Evolutionary conservation across 805 yeast species (phyloP).

Genomic region (Brettanomyces bruxellensis): DNA sequence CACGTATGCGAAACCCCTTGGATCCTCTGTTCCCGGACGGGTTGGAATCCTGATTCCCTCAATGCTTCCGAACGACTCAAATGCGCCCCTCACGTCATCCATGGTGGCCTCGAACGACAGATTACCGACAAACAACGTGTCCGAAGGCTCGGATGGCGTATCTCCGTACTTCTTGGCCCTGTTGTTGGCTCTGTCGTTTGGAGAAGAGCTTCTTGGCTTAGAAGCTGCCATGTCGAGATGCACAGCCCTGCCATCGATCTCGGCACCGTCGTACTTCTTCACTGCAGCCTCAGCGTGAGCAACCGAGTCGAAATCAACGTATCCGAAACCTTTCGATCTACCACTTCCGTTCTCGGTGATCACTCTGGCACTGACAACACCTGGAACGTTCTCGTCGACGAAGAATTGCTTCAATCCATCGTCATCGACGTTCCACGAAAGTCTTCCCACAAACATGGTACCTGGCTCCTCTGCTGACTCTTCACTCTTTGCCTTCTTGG

Average conservation of each 20-base stretch:
- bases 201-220: conserved; percentile 51
- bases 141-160: conserved; percentile 84
- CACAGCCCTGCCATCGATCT: conserved; percentile 94
- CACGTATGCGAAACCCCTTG: conserved; percentile 98
- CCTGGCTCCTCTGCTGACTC: conserved; percentile 55
- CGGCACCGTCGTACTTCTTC: conserved; percentile 78
- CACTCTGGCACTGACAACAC: conserved; percentile 84
- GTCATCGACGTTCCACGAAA: conserved; percentile 95
- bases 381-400: conserved; percentile 52
- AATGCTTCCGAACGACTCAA: conserved; percentile 73
- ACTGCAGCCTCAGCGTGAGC: conserved; percentile 81
- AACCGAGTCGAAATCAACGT: conserved; percentile 83
- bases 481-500: conserved; percentile 39
- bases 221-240: conserved; percentile 88
- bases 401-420: conserved; percentile 88
- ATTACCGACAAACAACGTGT: conserved; percentile 94
- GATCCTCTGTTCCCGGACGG: conserved; percentile 97
- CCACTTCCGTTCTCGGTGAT: conserved; percentile 79
- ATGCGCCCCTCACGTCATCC: conserved; percentile 64
- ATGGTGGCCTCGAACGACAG: conserved; percentile 84
- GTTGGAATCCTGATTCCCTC: conserved; percentile 93
- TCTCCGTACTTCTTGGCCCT: conserved; percentile 92
- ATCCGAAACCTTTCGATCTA: conserved; percentile 94
- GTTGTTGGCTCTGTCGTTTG: conserved; percentile 46
- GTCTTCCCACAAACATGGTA: conserved; percentile 92